phyloP scores from a whole-genome alignment of 306 rosid genomes.

The Acmispon strigosus region DNA sequence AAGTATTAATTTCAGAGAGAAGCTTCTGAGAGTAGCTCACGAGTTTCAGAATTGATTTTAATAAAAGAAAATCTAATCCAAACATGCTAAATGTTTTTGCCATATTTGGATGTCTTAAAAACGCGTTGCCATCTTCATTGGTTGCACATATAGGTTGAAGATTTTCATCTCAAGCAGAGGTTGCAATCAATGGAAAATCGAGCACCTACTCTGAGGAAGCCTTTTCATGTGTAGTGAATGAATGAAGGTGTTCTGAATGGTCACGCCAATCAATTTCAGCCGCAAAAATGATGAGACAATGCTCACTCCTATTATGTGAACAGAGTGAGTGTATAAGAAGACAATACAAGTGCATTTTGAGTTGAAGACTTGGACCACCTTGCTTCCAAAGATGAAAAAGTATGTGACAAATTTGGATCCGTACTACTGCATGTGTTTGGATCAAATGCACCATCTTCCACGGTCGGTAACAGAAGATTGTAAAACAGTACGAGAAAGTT shows the following conservation, averaged over 20 bases:
- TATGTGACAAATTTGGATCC: neutral
- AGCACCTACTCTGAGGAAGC: constrained; percentile 85
- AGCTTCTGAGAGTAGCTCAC: too few relatives aligned
- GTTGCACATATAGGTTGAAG: constrained; percentile 60
- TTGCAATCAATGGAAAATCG: constrained; percentile 88
- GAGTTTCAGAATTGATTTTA: too few relatives aligned
- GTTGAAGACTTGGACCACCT: neutral
- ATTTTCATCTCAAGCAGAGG: constrained; percentile 90
- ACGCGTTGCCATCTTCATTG: neutral
- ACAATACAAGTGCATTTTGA: neutral
- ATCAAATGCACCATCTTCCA: neutral
- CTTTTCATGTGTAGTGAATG: constrained; percentile 37
- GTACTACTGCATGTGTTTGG: neutral
- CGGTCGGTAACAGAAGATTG: neutral
- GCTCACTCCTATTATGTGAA: neutral
- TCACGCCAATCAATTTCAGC: neutral
- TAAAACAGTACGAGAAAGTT: neutral
- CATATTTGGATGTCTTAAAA: neutral
- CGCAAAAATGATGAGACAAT: neutral
- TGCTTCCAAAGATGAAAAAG: neutral
- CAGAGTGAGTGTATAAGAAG: neutral
- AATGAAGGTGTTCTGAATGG: neutral
- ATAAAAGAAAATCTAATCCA: too few relatives aligned
- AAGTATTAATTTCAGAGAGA: too few relatives aligned
- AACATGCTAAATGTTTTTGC: neutral